Evolutionary conservation across 768 basidiomycete genomes (phyloP).

Genomic region (Clathrus columnatus): DNA sequence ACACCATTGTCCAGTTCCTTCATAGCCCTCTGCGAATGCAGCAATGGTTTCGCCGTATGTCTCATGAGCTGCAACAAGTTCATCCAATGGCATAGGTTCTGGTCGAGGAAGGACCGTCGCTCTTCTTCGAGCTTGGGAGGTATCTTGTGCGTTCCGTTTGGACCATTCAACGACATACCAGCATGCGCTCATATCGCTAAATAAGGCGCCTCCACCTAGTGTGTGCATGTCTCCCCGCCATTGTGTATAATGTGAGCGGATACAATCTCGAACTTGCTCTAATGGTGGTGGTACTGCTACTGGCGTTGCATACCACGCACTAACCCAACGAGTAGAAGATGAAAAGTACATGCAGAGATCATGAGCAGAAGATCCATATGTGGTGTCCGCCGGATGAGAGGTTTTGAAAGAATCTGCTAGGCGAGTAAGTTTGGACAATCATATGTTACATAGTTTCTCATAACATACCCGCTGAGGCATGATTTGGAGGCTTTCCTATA

Average conservation of each 20-base stretch:
- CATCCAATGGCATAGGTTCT: constrained; percentile 23
- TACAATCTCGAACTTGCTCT: constrained; percentile 12
- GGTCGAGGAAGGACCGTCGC: constrained; percentile 35
- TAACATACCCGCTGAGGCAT: no score
- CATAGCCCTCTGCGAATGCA: constrained; percentile 38
- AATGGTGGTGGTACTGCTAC: constrained; percentile 28
- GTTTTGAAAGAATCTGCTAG: constrained; percentile 19
- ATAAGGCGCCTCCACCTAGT: constrained; percentile 31
- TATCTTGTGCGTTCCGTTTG: constrained; percentile 15
- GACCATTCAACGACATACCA: constrained; percentile 38
- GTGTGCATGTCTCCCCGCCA: constrained; percentile 24
- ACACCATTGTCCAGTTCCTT: constrained; percentile 33
- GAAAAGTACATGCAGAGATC: constrained; percentile 39
- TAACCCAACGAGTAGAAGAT: constrained; percentile 33
- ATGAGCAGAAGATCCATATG: constrained; percentile 28
- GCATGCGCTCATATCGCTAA: constrained; percentile 41
- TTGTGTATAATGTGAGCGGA: constrained; percentile 21
- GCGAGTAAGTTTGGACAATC: neutral
- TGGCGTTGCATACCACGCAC: constrained; percentile 32
- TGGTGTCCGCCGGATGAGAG: constrained; percentile 27
- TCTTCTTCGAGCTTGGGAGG: constrained; percentile 28
- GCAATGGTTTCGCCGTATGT: constrained; percentile 43
- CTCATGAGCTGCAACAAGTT: constrained; percentile 35
- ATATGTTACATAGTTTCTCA: neutral
- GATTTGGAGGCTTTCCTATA: no score